Evolutionary conservation across 805 yeast species (phyloP).

Genomic region (Alloascoidea hylecoeti): DNA sequence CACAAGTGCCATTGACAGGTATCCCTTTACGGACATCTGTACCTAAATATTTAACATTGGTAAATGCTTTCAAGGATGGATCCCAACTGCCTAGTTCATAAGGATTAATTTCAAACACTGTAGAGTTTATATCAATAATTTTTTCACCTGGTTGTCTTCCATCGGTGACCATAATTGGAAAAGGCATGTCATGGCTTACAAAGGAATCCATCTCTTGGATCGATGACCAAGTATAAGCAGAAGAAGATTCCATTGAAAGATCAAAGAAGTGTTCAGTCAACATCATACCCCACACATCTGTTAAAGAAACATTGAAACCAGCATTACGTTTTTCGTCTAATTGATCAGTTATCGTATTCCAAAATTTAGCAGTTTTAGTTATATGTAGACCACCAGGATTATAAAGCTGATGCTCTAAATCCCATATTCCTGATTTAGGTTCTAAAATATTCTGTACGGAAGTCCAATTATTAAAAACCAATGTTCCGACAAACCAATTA

Average conservation of each 20-base stretch:
- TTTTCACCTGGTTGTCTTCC: slow-evolving; percentile 23
- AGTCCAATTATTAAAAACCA: slow-evolving; percentile 50
- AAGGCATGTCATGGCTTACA: slow-evolving; percentile 46
- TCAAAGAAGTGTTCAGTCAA: slow-evolving; percentile 52
- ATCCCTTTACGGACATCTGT: slow-evolving; percentile 41
- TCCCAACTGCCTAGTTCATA: slow-evolving; percentile 73
- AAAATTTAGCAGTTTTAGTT: slow-evolving; percentile 32
- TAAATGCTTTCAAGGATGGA: slow-evolving; percentile 43
- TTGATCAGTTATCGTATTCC: slow-evolving; percentile 23
- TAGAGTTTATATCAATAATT: slow-evolving; percentile 42
- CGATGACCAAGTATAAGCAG: slow-evolving; percentile 37
- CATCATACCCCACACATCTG: slow-evolving; percentile 70
- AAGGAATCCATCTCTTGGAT: slow-evolving; percentile 46
- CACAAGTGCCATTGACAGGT: slow-evolving; percentile 33
- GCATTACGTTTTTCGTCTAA: slow-evolving; percentile 35
- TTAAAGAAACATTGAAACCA: slow-evolving; percentile 46
- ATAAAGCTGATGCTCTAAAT: slow-evolving; percentile 40
- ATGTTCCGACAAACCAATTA: slow-evolving; percentile 50
- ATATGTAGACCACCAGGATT: slow-evolving; percentile 48
- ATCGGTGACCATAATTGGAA: slow-evolving; percentile 41
- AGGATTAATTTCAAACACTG: slow-evolving; percentile 31
- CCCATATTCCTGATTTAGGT: slow-evolving; percentile 36
- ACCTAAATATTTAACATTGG: slow-evolving; percentile 56
- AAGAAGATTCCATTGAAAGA: slow-evolving; percentile 34
- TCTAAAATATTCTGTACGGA: slow-evolving; percentile 39